phyloP scores from a whole-genome alignment of 768 basidiomycete species.

The Mycena rebaudengoi region DNA sequence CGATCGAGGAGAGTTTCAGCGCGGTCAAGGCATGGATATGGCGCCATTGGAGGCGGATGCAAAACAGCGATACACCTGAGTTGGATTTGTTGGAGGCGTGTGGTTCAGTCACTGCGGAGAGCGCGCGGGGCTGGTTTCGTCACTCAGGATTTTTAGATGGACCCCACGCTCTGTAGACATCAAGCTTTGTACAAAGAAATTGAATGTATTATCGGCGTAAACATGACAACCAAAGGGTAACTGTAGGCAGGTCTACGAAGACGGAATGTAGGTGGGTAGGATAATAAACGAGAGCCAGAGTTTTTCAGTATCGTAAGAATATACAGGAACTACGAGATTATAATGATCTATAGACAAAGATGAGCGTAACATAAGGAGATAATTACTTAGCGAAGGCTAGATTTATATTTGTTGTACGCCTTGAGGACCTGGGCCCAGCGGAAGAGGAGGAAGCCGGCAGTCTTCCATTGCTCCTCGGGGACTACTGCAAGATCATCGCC shows the following conservation, averaged over 20 bases:
- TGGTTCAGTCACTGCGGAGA: constrained; percentile 33
- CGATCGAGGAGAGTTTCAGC: constrained; percentile 44
- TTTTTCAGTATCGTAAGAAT: no score
- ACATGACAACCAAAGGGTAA: constrained; percentile 1
- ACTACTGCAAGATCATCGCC: constrained; percentile 15
- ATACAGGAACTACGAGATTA: no score
- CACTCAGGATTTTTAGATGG: constrained; percentile 28
- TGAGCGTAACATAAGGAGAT: no score
- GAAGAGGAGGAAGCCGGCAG: constrained; percentile 19
- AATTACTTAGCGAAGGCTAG: not conserved
- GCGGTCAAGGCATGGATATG: constrained; percentile 36
- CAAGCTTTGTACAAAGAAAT: constrained; percentile 1
- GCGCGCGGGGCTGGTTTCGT: constrained; percentile 37
- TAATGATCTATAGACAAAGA: no score
- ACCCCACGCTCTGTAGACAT: not conserved
- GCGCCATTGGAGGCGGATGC: constrained; percentile 23
- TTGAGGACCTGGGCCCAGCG: constrained; percentile 13
- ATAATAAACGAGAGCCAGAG: no score
- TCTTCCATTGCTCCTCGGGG: constrained; percentile 7
- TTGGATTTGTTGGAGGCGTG: constrained; percentile 32
- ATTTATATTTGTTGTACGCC: constrained; percentile 12
- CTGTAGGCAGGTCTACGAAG: not conserved
- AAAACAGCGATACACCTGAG: constrained; percentile 25
- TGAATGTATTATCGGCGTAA: not conserved
- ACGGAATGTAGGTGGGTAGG: no score